Conservation (phyloP, 257 asterid genomes). For the Solanum chilense region DNA sequence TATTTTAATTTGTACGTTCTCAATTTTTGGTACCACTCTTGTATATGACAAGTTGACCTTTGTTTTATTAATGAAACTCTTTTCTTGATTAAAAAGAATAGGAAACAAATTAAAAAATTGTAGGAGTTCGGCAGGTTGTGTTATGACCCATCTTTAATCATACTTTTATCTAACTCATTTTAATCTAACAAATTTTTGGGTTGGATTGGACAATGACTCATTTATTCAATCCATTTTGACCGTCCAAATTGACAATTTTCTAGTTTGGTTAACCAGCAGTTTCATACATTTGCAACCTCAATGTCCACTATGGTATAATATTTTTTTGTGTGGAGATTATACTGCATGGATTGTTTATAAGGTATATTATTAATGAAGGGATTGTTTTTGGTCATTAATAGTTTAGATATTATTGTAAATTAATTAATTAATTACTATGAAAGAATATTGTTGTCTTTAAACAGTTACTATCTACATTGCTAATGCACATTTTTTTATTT, state of each 20-base stretch:
- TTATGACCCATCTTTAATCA: background rate
- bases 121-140: background rate
- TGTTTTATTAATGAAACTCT: background rate
- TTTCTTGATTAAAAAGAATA: background rate
- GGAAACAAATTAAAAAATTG: background rate
- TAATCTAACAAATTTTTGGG: background rate
- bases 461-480: background rate
- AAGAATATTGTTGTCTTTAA: background rate
- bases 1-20: too few species aligned
- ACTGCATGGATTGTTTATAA: background rate
- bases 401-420: background rate
- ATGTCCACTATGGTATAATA: background rate
- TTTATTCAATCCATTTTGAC: background rate
- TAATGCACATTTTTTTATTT: background rate
- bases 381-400: background rate
- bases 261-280: background rate
- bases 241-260: background rate
- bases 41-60: too few species aligned
- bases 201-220: background rate
- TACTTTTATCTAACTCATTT: background rate
- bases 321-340: background rate
- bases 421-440: background rate
- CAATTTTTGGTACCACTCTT: too few species aligned
- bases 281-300: background rate
- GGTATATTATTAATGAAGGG: background rate